Conservation (phyloP, 192 early-diverging fungal species). For the Linnemannia schmuckeri region DNA sequence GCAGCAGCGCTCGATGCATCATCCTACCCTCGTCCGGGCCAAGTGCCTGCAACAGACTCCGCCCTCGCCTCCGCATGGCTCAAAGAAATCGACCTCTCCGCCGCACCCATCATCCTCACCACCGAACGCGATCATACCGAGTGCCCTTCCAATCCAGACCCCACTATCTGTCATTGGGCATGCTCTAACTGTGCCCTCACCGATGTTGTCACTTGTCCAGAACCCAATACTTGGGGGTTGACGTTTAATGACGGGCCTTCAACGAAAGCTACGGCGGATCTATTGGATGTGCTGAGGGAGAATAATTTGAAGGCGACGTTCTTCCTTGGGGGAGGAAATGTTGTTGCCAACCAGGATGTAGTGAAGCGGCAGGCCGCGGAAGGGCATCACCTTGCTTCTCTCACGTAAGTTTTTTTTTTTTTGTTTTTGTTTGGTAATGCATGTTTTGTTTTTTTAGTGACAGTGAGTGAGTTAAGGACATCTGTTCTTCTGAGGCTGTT, state of each 20-base stretch:
- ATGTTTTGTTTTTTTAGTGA: neutral
- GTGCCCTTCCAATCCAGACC: neutral
- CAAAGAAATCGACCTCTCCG: slow-evolving; percentile 34
- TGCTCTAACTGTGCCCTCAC: slow-evolving; percentile 54
- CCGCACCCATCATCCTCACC: slow-evolving; percentile 12
- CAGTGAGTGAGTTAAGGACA: no score
- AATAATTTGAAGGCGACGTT: slow-evolving; percentile 71
- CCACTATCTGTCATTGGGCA: slow-evolving; percentile 55
- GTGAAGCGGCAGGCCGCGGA: slow-evolving; percentile 4
- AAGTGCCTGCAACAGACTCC: slow-evolving; percentile 15
- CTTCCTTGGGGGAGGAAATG: slow-evolving; percentile 73
- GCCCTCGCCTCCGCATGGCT: slow-evolving; percentile 36
- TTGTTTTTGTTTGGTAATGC: neutral
- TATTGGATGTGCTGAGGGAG: slow-evolving; percentile 61
- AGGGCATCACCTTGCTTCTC: slow-evolving; percentile 43
- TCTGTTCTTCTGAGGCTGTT: no score
- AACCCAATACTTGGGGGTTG: slow-evolving; percentile 61
- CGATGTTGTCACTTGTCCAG: slow-evolving; percentile 58
- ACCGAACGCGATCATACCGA: slow-evolving; percentile 19
- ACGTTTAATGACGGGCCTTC: slow-evolving; percentile 77
- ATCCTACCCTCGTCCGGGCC: neutral
- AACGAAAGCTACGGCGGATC: slow-evolving; percentile 54
- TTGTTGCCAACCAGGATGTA: slow-evolving; percentile 54
- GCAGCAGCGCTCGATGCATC: neutral
- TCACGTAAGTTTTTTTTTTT: slow-evolving; percentile 24